Conservation (phyloP, 2,329 filamentous ascomycete species). For the Ceratocystis destructans region DNA sequence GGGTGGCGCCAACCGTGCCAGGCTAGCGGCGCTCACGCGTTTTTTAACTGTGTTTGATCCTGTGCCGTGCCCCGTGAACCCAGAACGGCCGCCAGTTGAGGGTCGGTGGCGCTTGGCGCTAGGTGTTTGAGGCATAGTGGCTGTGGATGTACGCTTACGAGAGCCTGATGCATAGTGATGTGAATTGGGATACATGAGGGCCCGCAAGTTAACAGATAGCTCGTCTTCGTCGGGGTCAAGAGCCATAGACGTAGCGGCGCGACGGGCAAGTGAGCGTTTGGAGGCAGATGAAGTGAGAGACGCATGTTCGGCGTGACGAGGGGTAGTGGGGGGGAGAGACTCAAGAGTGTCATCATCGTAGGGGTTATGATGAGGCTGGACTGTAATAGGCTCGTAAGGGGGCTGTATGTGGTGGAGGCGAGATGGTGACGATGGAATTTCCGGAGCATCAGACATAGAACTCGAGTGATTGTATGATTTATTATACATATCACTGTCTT, state of each 20-base stretch:
- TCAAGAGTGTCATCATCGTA: neutral
- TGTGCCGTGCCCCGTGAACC: neutral
- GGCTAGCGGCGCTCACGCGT: constrained; percentile 10
- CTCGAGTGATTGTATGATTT: neutral
- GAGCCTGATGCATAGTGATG: too few relatives aligned
- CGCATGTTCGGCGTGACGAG: constrained; percentile 23
- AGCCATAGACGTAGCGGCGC: constrained; percentile 32
- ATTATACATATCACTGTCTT: too few relatives aligned
- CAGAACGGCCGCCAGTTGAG: neutral
- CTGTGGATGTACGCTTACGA: neutral
- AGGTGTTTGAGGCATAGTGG: neutral
- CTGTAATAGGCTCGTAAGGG: neutral
- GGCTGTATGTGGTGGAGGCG: neutral
- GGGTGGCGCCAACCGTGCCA: neutral
- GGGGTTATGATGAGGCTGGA: neutral
- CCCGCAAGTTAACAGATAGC: constrained; percentile 27
- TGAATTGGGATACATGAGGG: neutral
- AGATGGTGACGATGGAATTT: constrained; percentile 2
- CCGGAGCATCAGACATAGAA: neutral
- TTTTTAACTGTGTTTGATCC: constrained; percentile 7
- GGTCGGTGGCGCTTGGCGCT: neutral
- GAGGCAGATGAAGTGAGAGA: constrained; percentile 26
- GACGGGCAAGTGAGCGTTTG: constrained; percentile 25
- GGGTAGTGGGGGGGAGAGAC: constrained; percentile 19
- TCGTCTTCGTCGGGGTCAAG: constrained; percentile 28